Conservation (phyloP, 176 grass and related monocot species). For the Avena sativa region DNA sequence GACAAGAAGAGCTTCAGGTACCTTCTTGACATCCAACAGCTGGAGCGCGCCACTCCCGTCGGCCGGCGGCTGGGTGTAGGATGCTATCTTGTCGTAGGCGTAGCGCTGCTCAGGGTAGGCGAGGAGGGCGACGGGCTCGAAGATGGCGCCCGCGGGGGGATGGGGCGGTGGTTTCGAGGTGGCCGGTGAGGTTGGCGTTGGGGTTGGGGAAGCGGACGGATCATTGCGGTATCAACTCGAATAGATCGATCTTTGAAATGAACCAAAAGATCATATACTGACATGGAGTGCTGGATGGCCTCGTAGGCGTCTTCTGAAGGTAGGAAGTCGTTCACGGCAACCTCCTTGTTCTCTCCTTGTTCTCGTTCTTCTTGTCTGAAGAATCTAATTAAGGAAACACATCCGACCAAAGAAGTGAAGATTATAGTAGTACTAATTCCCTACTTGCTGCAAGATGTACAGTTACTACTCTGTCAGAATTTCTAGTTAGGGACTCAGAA, state of each 20-base stretch:
- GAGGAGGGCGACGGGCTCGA: no score
- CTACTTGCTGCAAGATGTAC: neutral
- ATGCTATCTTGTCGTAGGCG: no score
- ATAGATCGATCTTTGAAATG: no score
- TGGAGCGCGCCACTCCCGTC: no score
- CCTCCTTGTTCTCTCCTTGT: constrained; percentile 34
- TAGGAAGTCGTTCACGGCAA: constrained; percentile 19
- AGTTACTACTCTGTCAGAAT: neutral
- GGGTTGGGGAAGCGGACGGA: neutral
- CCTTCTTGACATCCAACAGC: no score
- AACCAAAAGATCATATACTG: neutral
- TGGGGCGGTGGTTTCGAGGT: no score
- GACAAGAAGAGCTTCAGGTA: no score
- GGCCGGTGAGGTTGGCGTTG: no score
- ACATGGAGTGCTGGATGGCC: constrained; percentile 27
- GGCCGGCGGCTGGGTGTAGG: no score
- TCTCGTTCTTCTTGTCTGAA: constrained; percentile 35
- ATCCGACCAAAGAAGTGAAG: neutral
- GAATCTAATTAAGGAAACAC: neutral
- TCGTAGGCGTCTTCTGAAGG: neutral
- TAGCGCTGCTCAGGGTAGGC: no score
- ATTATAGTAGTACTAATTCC: neutral
- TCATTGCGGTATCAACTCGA: neutral
- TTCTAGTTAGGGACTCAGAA: neutral
- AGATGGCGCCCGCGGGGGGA: no score